Conservation (phyloP, 345 rosid genomes). For the Rhodamnia argentea region DNA sequence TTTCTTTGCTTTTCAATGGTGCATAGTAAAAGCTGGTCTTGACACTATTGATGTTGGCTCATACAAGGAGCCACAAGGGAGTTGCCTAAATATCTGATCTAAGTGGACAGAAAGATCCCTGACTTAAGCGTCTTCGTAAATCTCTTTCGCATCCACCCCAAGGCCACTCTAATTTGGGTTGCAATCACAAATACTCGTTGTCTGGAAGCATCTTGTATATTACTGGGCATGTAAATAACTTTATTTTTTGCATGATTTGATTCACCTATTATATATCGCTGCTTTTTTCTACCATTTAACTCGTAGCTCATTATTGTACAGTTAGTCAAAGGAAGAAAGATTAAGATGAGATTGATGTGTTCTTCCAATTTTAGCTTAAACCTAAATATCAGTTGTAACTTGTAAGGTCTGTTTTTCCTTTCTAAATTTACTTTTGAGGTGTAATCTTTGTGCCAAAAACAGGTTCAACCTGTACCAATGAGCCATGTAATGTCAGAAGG, state of each 20-base stretch:
- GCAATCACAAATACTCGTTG: neutral
- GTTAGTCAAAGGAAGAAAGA: neutral
- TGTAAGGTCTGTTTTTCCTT: neutral
- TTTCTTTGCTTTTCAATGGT: neutral
- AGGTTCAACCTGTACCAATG: constrained; percentile 65
- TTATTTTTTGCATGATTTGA: neutral
- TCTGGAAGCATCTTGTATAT: neutral
- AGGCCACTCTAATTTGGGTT: neutral
- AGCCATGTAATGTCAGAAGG: constrained; percentile 93
- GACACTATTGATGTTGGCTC: neutral
- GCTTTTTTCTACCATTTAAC: neutral
- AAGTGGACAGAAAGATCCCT: neutral
- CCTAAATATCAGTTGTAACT: neutral
- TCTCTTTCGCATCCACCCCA: neutral
- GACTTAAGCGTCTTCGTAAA: neutral
- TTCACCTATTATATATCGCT: neutral
- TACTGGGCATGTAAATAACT: neutral
- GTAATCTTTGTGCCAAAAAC: constrained; percentile 4
- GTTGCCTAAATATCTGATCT: neutral
- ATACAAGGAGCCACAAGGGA: neutral
- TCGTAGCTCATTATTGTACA: neutral
- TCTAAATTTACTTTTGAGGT: neutral
- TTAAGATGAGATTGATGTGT: neutral
- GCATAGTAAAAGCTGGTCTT: neutral
- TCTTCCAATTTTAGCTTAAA: neutral